These are phyloP conservation scores for Oryza longistaminata DNA, from an alignment of 176 grass and related monocot genomes.

Conservation along the genomic window DNA sequence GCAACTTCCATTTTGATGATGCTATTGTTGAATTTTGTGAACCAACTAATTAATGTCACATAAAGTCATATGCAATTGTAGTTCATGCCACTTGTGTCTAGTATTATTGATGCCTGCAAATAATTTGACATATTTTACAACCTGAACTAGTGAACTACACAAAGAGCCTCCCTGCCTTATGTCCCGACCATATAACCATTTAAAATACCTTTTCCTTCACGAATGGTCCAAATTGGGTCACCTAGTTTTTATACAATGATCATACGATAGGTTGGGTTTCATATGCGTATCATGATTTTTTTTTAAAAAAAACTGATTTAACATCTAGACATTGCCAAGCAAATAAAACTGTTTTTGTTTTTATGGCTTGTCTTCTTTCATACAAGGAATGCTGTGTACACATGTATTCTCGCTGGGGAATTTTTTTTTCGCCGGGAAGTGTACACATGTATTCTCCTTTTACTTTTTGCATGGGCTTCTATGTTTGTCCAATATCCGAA, in stretches of 20 bases:
- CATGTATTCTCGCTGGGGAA: not conserved
- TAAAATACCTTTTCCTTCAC: not conserved
- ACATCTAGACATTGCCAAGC: not conserved
- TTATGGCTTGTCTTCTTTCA: not conserved
- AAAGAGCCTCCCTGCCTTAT: not conserved
- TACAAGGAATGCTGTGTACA: not conserved
- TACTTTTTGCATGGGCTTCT: not conserved
- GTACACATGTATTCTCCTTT: not conserved
- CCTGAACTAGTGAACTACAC: not conserved
- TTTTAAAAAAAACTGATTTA: not conserved
- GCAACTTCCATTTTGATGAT: no score
- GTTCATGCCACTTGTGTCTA: not conserved
- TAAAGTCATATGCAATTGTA: not conserved
- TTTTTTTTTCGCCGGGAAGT: no score
- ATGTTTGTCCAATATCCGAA: slow-evolving; percentile 15
- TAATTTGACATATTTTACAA: slow-evolving; percentile 1
- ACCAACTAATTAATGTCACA: slow-evolving; percentile 5
- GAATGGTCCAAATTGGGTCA: not conserved
- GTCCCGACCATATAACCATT: not conserved
- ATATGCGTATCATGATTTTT: not conserved
- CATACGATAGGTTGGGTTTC: not conserved
- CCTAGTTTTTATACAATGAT: slow-evolving; percentile 3
- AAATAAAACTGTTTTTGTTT: not conserved
- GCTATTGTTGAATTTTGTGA: not conserved
- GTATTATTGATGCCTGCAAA: not conserved